Evolutionary conservation across 768 basidiomycete genomes (phyloP).

Genomic region (Termitomyces sp.): DNA sequence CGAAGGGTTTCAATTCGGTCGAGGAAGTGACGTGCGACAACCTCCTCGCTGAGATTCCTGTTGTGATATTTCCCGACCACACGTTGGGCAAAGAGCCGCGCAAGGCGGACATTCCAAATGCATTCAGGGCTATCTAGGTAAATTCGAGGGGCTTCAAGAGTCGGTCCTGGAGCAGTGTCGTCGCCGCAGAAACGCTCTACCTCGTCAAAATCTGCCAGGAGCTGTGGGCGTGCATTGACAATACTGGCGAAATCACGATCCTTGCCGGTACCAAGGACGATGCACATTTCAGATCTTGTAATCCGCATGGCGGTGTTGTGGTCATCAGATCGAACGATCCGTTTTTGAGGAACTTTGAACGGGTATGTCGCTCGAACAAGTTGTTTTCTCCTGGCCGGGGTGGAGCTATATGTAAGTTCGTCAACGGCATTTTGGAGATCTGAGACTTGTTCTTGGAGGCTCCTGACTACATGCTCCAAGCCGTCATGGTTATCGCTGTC

Average conservation of each 20-base stretch:
- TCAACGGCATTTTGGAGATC: too few relatives aligned
- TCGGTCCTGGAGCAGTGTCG: background rate
- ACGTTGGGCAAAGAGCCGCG: background rate
- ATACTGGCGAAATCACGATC: background rate
- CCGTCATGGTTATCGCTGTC: too few relatives aligned
- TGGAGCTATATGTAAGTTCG: too few relatives aligned
- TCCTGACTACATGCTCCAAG: background rate
- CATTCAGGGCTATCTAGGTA: background rate
- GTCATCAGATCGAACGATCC: background rate
- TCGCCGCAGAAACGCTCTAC: background rate
- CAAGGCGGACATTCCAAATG: background rate
- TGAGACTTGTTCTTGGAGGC: background rate
- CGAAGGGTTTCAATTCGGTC: background rate
- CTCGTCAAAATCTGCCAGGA: background rate
- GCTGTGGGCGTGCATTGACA: background rate
- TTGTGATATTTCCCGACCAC: too few relatives aligned
- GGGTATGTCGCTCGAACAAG: background rate
- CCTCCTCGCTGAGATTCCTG: too few relatives aligned
- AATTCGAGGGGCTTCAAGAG: background rate
- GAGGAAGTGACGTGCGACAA: background rate
- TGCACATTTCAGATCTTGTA: background rate
- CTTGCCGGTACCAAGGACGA: background rate
- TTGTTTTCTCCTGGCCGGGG: background rate
- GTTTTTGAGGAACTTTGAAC: background rate
- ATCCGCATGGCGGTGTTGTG: background rate